These are phyloP conservation scores for Penicillium sp. DNA, from an alignment of 2,329 filamentous ascomycete species.

Conservation along the genomic window DNA sequence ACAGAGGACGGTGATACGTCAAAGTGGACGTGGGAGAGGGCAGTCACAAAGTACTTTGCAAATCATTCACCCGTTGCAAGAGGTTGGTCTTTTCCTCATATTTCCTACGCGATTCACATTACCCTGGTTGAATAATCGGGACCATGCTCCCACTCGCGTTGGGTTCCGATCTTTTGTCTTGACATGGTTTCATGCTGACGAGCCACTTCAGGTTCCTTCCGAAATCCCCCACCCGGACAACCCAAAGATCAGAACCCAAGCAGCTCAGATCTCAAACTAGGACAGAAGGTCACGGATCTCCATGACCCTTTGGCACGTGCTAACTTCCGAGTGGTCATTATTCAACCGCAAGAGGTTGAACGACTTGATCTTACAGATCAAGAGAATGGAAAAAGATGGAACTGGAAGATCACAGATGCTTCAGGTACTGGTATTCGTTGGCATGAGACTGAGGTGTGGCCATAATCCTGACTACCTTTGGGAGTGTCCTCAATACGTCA, in stretches of 20 bases:
- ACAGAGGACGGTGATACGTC: slow-evolving; percentile 34
- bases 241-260: slow-evolving; percentile 56
- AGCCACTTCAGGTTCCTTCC: slow-evolving; percentile 61
- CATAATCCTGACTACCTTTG: slow-evolving; percentile 33
- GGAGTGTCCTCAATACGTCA: neutral
- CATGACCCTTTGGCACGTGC: slow-evolving; percentile 68
- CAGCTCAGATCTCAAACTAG: slow-evolving; percentile 50
- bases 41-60: slow-evolving; percentile 86
- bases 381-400: slow-evolving; percentile 63
- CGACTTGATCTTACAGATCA: slow-evolving; percentile 70
- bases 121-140: too few relatives aligned
- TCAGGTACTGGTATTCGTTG: slow-evolving; percentile 49
- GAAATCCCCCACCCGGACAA: slow-evolving; percentile 69
- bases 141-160: too few relatives aligned
- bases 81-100: slow-evolving; percentile 46
- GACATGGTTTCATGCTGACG: slow-evolving; percentile 3
- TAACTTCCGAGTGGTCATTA: slow-evolving; percentile 85
- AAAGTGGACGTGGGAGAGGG: slow-evolving; percentile 75
- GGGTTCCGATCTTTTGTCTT: too few relatives aligned
- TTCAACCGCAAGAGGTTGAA: slow-evolving; percentile 79
- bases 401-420: slow-evolving; percentile 62
- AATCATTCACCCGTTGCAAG: slow-evolving; percentile 82
- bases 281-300: slow-evolving; percentile 69
- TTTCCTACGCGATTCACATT: neutral
- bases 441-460: slow-evolving; percentile 72